Percentiles rank a stretch among this genome's conserved stretches.
phyloP scores from a whole-genome alignment of 2,329 filamentous ascomycete species.

The Davidsoniella eucalypti region DNA sequence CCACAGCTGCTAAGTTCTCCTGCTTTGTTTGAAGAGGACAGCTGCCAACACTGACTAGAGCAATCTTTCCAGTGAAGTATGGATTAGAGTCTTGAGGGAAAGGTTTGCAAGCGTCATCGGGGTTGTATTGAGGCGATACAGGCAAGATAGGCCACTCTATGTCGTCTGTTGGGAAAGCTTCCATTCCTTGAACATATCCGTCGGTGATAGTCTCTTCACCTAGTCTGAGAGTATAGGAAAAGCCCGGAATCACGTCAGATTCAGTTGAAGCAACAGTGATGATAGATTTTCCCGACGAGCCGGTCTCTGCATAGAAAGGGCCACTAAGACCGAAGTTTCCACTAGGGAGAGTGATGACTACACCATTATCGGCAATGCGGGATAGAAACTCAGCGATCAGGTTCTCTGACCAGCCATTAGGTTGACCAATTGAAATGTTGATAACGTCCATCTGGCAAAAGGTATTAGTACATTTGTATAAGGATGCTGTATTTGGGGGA shows the following conservation, averaged over 20 bases:
- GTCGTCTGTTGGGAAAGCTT: no score
- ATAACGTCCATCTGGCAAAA: constrained; percentile 22
- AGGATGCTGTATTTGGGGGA: no score
- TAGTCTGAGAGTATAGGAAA: neutral
- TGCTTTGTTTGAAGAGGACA: no score
- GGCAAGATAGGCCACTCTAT: no score
- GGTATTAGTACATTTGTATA: no score
- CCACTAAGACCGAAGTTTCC: constrained; percentile 34
- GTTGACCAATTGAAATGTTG: constrained; percentile 23
- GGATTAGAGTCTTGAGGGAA: no score
- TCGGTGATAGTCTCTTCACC: no score
- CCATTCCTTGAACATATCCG: no score
- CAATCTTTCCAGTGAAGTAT: no score
- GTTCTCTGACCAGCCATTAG: constrained; percentile 24
- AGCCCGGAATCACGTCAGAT: constrained; percentile 6
- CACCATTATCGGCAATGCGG: constrained; percentile 27
- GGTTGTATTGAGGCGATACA: no score
- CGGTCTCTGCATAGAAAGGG: constrained; percentile 27
- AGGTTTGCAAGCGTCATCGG: no score
- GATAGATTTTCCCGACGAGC: constrained; percentile 24
- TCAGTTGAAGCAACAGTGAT: constrained; percentile 26
- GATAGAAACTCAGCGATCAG: constrained; percentile 26
- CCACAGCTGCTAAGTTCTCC: constrained; percentile 15
- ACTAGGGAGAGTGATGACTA: constrained; percentile 32
- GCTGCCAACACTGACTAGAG: no score